Evolutionary conservation across 495 filamentous ascomycete species (phyloP).

Genomic region (Xylaria telfairii): DNA sequence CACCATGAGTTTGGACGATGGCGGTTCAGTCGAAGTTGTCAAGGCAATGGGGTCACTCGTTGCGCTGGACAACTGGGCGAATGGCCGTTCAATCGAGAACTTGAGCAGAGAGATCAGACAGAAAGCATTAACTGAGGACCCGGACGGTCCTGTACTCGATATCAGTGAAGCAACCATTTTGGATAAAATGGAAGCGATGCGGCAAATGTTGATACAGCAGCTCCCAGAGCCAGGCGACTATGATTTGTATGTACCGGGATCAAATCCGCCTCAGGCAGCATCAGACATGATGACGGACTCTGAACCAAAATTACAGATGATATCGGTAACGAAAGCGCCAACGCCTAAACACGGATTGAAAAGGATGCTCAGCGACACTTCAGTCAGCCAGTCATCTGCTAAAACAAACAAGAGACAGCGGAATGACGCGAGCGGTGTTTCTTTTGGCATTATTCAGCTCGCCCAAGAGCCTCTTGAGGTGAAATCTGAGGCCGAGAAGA

Average conservation of each 20-base stretch:
- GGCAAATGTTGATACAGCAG: neutral
- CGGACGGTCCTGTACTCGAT: neutral
- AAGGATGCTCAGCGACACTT: neutral
- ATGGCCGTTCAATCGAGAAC: constrained; percentile 2
- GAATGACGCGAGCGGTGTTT: neutral
- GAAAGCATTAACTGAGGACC: neutral
- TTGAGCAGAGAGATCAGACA: constrained; percentile 35
- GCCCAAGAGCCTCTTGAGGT: too few relatives aligned
- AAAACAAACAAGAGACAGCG: neutral
- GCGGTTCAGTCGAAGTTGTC: neutral
- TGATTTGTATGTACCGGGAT: neutral
- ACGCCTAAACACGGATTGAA: neutral
- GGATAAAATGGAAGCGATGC: neutral
- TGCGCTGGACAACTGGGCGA: neutral
- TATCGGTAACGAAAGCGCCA: neutral
- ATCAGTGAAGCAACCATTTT: neutral
- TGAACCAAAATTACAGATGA: neutral
- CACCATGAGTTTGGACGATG: neutral
- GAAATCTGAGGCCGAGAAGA: neutral
- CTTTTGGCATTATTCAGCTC: neutral
- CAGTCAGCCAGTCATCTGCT: neutral
- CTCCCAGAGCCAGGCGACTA: neutral
- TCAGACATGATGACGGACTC: neutral
- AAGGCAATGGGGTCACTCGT: neutral
- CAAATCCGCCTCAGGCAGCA: neutral